A percentile compares a stretch with the other conserved stretches of the same genome.
Evolutionary conservation across 331 rosid species (phyloP).

Genomic region (Rosa hybrid): DNA sequence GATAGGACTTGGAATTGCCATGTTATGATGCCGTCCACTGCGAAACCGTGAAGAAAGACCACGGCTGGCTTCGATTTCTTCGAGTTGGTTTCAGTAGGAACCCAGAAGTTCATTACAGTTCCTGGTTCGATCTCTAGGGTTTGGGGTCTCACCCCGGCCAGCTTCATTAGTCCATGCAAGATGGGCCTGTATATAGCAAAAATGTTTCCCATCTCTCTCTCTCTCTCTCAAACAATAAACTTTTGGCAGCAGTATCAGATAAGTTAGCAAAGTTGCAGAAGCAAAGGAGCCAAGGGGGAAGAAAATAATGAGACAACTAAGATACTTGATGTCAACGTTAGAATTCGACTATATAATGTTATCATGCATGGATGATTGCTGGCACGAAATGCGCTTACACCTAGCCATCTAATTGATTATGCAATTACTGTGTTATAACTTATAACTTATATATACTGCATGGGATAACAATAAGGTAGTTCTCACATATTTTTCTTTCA

Average conservation of each 20-base stretch:
- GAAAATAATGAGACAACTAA: background rate
- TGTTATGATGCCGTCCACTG: constrained; percentile 35
- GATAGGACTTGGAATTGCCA: constrained; percentile 44
- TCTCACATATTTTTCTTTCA: too few species aligned
- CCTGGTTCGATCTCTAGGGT: constrained; percentile 32
- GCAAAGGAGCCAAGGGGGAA: background rate
- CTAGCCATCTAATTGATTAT: too few species aligned
- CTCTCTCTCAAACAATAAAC: background rate
- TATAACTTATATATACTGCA: too few species aligned
- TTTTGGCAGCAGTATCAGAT: background rate
- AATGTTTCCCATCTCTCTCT: constrained; percentile 32
- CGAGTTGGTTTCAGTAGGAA: constrained; percentile 1
- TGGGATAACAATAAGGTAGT: too few species aligned
- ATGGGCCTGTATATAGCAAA: constrained; percentile 20
- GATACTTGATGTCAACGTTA: background rate
- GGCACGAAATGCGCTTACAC: too few species aligned
- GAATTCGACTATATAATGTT: background rate
- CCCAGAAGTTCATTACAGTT: constrained; percentile 49
- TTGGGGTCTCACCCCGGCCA: constrained; percentile 27
- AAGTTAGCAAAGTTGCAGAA: background rate
- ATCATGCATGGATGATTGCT: too few species aligned
- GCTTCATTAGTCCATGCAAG: constrained; percentile 20
- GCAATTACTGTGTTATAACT: too few species aligned
- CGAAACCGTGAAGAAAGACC: constrained; percentile 46
- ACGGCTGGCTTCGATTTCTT: constrained; percentile 26